A percentile compares a stretch with the other conserved stretches of the same genome.
Conservation (phyloP, 2,329 filamentous ascomycete genomes). For the Amesomyces nigricolor region DNA sequence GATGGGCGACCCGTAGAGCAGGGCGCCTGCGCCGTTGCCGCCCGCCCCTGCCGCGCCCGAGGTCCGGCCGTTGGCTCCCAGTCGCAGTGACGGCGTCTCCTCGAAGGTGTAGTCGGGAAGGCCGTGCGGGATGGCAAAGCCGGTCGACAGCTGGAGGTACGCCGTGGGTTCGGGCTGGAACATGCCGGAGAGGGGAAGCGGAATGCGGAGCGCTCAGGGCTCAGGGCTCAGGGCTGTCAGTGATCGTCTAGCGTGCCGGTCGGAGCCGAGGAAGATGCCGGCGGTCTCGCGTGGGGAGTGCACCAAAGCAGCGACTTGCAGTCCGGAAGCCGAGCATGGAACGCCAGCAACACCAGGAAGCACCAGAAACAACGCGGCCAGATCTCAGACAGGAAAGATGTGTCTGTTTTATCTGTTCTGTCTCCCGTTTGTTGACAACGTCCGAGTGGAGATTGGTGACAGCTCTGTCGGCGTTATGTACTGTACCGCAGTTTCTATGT, state of each 20-base stretch:
- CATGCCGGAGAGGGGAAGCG: slow-evolving; percentile 36
- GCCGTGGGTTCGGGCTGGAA: slow-evolving; percentile 50
- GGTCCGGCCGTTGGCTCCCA: slow-evolving; percentile 16
- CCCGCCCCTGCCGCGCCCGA: slow-evolving; percentile 16
- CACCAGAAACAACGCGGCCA: background rate
- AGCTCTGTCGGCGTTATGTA: slow-evolving; percentile 19
- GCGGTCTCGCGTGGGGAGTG: background rate
- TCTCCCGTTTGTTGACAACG: slow-evolving; percentile 3
- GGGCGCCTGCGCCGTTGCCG: slow-evolving; percentile 18
- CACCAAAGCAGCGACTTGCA: slow-evolving; percentile 7
- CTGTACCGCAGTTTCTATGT: slow-evolving; percentile 17
- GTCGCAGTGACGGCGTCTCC: slow-evolving; percentile 22
- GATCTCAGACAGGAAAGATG: background rate
- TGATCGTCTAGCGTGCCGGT: slow-evolving; percentile 4
- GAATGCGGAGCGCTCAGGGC: background rate
- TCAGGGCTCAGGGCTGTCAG: background rate
- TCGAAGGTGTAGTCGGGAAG: slow-evolving; percentile 29
- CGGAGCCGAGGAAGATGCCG: slow-evolving; percentile 3
- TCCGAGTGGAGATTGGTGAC: slow-evolving; percentile 9
- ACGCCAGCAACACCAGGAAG: background rate
- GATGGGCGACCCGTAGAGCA: slow-evolving; percentile 23
- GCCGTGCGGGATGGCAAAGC: slow-evolving; percentile 38
- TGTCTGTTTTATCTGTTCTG: slow-evolving; percentile 16
- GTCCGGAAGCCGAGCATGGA: background rate
- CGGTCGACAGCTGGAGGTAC: slow-evolving; percentile 39